Base-by-base conservation (phyloP, 129 eudicot genomes). In the Helianthus tuberosus region DNA sequence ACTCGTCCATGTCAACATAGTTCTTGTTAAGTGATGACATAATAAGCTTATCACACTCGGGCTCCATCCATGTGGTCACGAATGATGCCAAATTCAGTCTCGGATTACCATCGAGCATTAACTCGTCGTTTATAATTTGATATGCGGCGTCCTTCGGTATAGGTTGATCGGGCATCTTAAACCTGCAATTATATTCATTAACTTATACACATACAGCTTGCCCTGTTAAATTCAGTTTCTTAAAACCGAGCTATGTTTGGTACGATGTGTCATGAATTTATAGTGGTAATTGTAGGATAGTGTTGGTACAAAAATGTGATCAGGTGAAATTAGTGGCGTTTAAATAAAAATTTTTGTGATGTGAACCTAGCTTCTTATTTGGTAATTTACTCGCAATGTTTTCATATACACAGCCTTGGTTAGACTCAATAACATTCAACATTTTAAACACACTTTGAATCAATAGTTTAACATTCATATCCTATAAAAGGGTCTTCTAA, bases 1-100 rank as follows among this genome's bases (percentile, higher is more conserved):
- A 88, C 73, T 80, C 95, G 50, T 91, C 96, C 96, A 86, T 89
- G 80, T 86, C 92, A 54, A 87, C 86, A 8, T 87, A 87, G 73
- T 87, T 87, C 77, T 86, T 88, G 66, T 88, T 91, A 25, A 86
- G 27, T 14, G 96, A 82, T 2, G 89, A 82, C 97, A 88, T 91
- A 4, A 91, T 86, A 17, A 91, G 97, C 63, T 88, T 80, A 69
- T 91, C 97, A 17, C 89, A 86, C 72, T 90, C 94, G 0, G 91
- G 91, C 77, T 90, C 96, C 96, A 89, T 89, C 96, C 89, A 89
- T 0, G 95, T 91, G 9, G 92, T 91, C 11, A 86, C 95, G 58
- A 88, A 91, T 0, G 95, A 88, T 3, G 95, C 97, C 72, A 91
- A 58, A 23, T 91, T 88, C 20, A 91, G 77, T 75, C 95, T 83